These are phyloP conservation scores for Colletotrichum phormii DNA, from an alignment of 2,329 filamentous ascomycete species.

Conservation along the genomic window DNA sequence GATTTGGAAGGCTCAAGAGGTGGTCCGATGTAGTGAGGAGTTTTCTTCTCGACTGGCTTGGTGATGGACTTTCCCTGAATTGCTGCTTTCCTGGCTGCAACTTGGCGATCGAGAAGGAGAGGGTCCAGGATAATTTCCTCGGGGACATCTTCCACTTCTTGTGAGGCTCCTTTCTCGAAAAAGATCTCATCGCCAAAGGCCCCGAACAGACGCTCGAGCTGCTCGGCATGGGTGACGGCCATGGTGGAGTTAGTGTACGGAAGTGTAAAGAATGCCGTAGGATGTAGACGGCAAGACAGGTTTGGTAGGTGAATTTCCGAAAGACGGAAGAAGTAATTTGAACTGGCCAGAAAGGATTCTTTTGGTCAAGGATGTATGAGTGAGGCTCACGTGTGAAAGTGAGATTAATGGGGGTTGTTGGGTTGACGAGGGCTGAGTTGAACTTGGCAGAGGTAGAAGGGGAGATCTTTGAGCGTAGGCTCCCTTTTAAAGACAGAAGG, in stretches of 20 bases:
- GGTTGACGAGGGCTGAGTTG: neutral
- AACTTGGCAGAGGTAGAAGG: neutral
- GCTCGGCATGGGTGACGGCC: neutral
- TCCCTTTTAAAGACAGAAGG: neutral
- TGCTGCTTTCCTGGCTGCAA: slow-evolving; percentile 16
- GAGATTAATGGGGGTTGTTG: neutral
- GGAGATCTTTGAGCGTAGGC: neutral
- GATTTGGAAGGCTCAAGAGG: slow-evolving; percentile 21
- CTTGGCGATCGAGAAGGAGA: slow-evolving; percentile 19
- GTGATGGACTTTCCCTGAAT: slow-evolving; percentile 6
- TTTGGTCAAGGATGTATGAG: neutral
- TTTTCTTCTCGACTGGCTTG: neutral
- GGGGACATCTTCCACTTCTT: neutral
- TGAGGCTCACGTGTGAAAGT: neutral
- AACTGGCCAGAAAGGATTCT: neutral
- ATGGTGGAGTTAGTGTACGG: neutral
- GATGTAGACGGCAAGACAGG: too few relatives aligned
- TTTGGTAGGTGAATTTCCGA: neutral
- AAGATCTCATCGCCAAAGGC: neutral
- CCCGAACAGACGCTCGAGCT: slow-evolving; percentile 2
- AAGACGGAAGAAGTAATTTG: neutral
- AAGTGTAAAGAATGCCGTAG: too few relatives aligned
- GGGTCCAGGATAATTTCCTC: slow-evolving; percentile 11
- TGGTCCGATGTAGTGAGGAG: neutral
- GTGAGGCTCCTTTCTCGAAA: slow-evolving; percentile 6